Evolutionary conservation across 345 rosid species (phyloP).

Genomic region (thale cress (Arabidopsis thaliana)): TAIR10.1 NC_003076.8:22458001-22458500

Average conservation of each 20-base stretch:
- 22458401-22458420: constrained; percentile 80
- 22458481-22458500: constrained; percentile 69
- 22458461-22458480: constrained; percentile 64
- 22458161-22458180: constrained; percentile 82
- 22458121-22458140: constrained; percentile 95
- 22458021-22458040: constrained; percentile 87
- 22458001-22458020: constrained; percentile 95
- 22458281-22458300: constrained; percentile 94
- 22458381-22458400: constrained; percentile 85
- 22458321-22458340: constrained; percentile 84
- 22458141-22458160: constrained; percentile 92
- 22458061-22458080: constrained; percentile 97
- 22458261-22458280: constrained; percentile 55
- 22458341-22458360: constrained; percentile 87
- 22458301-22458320: constrained; percentile 78
- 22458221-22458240: constrained; percentile 6
- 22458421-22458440: constrained; percentile 71
- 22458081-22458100: constrained; percentile 97
- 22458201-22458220: constrained; percentile 37
- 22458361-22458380: constrained; percentile 85
- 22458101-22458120: constrained; percentile 80
- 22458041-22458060: constrained; percentile 95
- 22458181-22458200: constrained; percentile 1
- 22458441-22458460: constrained; percentile 76
- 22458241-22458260: not conserved